Evolutionary conservation across 2,329 filamentous ascomycete genomes (phyloP).

Genomic region (Neonectria hederae): DNA sequence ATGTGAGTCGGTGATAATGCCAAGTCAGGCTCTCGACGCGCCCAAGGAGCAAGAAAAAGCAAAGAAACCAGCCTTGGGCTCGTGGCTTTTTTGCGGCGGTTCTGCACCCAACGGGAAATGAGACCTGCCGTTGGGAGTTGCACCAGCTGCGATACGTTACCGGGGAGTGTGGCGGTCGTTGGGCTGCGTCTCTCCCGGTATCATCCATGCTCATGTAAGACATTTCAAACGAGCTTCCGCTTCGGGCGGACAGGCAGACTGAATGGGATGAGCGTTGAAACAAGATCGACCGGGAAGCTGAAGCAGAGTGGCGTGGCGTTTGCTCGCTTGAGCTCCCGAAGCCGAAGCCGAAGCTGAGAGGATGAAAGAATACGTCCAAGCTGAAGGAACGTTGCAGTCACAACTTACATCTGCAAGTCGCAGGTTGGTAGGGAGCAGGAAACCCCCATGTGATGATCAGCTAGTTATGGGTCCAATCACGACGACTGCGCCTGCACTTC

Average conservation of each 20-base stretch:
- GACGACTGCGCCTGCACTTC: slow-evolving; percentile 9
- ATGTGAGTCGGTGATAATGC: background rate
- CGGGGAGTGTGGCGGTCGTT: background rate
- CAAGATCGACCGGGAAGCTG: background rate
- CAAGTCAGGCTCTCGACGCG: background rate
- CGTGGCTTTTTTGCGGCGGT: background rate
- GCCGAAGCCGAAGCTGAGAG: background rate
- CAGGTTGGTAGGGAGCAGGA: background rate
- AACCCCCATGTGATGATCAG: background rate
- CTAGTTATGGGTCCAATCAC: background rate
- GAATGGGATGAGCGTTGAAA: background rate
- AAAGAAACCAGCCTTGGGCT: background rate
- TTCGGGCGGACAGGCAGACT: background rate
- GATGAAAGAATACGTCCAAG: background rate
- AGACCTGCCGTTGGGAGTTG: background rate
- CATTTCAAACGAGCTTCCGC: background rate
- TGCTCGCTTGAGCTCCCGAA: background rate
- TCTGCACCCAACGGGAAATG: background rate
- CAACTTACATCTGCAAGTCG: background rate
- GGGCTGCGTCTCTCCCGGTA: background rate
- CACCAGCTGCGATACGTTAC: background rate
- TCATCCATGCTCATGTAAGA: background rate
- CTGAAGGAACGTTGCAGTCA: background rate
- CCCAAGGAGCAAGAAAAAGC: background rate
- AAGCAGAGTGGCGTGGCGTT: background rate